These are phyloP conservation scores for Flaveria linearis DNA, from an alignment of 129 eudicot species.

Conservation along the genomic window DNA sequence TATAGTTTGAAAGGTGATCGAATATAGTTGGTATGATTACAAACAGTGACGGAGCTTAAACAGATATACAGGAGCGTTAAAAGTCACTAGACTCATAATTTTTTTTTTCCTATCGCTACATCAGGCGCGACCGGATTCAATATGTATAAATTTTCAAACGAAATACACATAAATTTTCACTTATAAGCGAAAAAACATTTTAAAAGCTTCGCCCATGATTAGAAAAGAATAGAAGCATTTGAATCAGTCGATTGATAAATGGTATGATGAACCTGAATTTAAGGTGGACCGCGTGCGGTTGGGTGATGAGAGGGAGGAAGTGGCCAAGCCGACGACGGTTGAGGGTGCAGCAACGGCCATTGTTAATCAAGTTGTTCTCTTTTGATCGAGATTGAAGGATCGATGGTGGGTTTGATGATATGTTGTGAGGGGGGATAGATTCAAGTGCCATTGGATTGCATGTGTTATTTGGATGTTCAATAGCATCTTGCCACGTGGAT, in stretches of 20 bases:
- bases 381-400: background rate
- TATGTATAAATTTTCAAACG: no score
- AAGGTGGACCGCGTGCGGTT: slow-evolving; percentile 49
- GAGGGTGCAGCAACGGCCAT: slow-evolving; percentile 72
- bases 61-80: no score
- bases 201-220: no score
- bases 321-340: slow-evolving; percentile 71
- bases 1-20: no score
- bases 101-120: no score
- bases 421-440: slow-evolving; percentile 42
- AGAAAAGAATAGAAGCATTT: background rate
- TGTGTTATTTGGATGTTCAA: slow-evolving; percentile 36
- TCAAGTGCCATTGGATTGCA: slow-evolving; percentile 54
- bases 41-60: no score
- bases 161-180: no score
- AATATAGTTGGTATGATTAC: background rate
- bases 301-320: slow-evolving; percentile 55
- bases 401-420: slow-evolving; percentile 21
- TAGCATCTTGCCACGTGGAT: slow-evolving; percentile 62
- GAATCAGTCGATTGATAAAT: background rate
- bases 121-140: no score
- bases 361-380: background rate
- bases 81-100: no score
- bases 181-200: no score
- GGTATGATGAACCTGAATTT: slow-evolving; percentile 41